Evolutionary conservation across 441 rosid species (phyloP), one percentile per base, ranked within the genome.

Genomic region (Iberis amara): DNA sequence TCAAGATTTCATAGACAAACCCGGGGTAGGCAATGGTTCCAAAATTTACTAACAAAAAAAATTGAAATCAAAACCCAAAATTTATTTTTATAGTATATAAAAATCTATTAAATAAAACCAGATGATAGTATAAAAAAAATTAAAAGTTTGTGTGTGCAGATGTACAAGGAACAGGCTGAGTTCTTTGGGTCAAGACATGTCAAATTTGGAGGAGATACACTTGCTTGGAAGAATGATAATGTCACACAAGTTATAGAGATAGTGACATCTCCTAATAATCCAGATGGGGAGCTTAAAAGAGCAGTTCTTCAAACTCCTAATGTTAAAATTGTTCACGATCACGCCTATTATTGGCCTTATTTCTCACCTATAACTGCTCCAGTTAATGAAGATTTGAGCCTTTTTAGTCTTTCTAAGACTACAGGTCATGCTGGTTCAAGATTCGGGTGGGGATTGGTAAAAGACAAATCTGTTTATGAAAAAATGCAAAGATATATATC

Each of bases 351-450:
- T 35, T 79, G 91, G 95, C 95, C 86, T 5, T 77, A 77, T 61
- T 86, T 66, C 52, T 71, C 95, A 7, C 64, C 80, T 11, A 79
- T 83, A 30, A 76, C 86, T 6, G 35, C 62, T 45, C 73, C 81
- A 4, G 72, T 71, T 5, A 77, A 77, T 51, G 80, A 53, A 40
- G 77, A 82, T 58, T 11, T 78, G 18, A 70, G 74, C 69, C 7
- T 79, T 8, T 79, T 85, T 39, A 69, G 82, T 18, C 71, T 78
- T 28, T 79, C 86, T 11, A 85, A 85, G 77, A 66, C 80, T 32
- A 80, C 95, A 11, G 88, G 90, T 26, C 90, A 85, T 57, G 90
- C 87, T 14, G 85, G 92, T n/a, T 68, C 75, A 2, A 62, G 92
- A 73, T 80, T 83, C 30, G 92, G 95, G 89, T 63, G 86, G 86